Percentiles rank a stretch among this genome's conserved stretches.
phyloP scores from a whole-genome alignment of 1,284 basidiomycete species.

The Flammula alnicola region DNA sequence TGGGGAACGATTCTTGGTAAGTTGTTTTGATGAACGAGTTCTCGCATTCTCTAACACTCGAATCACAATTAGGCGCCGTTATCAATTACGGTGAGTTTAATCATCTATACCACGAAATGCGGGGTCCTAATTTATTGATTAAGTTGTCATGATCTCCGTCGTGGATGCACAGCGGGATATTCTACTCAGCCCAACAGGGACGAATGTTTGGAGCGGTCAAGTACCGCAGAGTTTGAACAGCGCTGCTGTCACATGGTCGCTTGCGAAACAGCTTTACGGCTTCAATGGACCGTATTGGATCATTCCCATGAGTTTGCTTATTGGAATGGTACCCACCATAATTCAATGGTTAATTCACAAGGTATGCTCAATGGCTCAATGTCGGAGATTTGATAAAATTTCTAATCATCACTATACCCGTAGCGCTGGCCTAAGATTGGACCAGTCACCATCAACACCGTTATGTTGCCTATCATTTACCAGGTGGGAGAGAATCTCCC shows the following conservation, averaged over 20 bases:
- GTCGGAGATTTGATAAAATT: neutral
- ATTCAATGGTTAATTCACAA: conserved; percentile 57
- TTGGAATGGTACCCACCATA: conserved; percentile 54
- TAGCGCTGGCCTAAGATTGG: conserved; percentile 58
- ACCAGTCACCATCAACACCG: conserved; percentile 48
- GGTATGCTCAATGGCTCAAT: conserved; percentile 34
- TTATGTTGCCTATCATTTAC: conserved; percentile 61
- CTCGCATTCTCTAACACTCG: neutral
- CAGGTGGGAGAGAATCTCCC: conserved; percentile 36
- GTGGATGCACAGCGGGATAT: conserved; percentile 56
- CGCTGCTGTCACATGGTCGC: conserved; percentile 44
- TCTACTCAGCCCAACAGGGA: conserved; percentile 54
- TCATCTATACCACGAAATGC: neutral
- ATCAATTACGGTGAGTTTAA: conserved; percentile 40
- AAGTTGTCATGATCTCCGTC: conserved; percentile 62
- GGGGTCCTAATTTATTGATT: conserved; percentile 26
- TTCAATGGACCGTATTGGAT: conserved; percentile 56
- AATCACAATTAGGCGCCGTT: conserved; percentile 34
- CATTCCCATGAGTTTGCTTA: conserved; percentile 54
- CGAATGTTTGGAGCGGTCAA: conserved; percentile 64
- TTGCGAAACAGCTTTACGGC: conserved; percentile 59
- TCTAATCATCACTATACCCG: neutral
- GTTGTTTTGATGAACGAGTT: conserved; percentile 7
- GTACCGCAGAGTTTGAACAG: conserved; percentile 59
- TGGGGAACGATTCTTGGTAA: conserved; percentile 66